Evolutionary conservation across 257 asterid genomes (phyloP), one percentile per base, ranked within the genome.

Genomic region (Fraxinus pennsylvanica): DNA sequence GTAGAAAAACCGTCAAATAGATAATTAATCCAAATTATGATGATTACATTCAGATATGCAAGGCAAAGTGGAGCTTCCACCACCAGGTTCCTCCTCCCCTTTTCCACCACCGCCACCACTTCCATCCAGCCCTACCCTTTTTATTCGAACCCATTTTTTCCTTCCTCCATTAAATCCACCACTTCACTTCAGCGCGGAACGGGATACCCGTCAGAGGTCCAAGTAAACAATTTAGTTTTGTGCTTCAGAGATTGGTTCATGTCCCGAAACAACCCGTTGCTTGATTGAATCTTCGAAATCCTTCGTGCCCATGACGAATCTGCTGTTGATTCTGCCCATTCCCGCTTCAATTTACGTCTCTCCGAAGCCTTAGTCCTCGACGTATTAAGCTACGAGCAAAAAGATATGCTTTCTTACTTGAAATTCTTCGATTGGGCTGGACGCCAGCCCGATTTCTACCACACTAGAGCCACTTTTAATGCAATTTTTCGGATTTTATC

Each of bases 371-470:
- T 95, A 21, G 87, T 95, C 72, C 88, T 91, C 4, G 89, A 89
- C 14, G 87, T 93, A 1, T 74, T 95, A 81, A 84, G 70, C 14
- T 89, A 93, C 47, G 89, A 85, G 75, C 83, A 79, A 5, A 82
- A 84, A 4, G 96, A 95, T 59, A 87, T 89, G 12, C 90, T 90
- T 33, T 85, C 92, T 15, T 91, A 96, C 81, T 81, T 91, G 79
- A 93, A 88, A 72, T 93, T 95, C 87, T 93, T 95, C 82, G 97
- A 93, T 79, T 95, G 99, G 99, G 93, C 91, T n/a, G 98, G 97
- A 12, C 83, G 91, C 13, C 96, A 90, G 76, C 85, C 57, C 1
- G 91, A 94, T 27, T 95, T 93, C 84, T 74, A 80, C 85, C 98
- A 93, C 82, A 91, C 98, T 0, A 81, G 83, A 27, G 77, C 86